Evolutionary conservation across 768 basidiomycete genomes (phyloP), one percentile per base, ranked within the genome.

Genomic region (Vishniacozyma victoriae): DNA sequence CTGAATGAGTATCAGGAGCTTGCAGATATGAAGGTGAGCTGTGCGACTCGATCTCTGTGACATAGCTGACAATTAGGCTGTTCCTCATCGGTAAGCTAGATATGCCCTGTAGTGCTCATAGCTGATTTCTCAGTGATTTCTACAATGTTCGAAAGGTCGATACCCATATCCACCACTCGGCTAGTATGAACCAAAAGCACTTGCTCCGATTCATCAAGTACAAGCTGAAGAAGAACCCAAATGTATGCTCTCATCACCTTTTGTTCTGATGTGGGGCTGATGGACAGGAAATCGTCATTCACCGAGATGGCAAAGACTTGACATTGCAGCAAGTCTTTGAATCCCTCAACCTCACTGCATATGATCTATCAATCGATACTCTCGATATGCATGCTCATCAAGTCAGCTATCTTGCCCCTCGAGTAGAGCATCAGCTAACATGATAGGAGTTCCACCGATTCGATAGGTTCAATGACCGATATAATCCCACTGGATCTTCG

Each of bases 101-200:
- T 35, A n/a, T 13, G 0, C 20, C 12, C 24, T 24, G 13, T 25
- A 11, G n/a, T 13, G 13, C 12, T 35, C 9, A 5, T n/a, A 41
- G 42, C 54, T 54, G 38, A 44, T 22, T 4, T 7, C 13, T n/a
- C 66, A 92, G 93, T 51, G 95, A 99, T 74, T 96, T 99, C 61
- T 99, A 99, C 74, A 99, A 99, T 69, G 78, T 90, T 42, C 83
- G 95, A 20, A 99, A 99, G 70, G 95, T 99, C 51, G 95, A 99
- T 67, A 99, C 95, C 6, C 95, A 99, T 72, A 88, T 99, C 23
- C 95, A 99, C 64, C 89, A 97, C 69, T 93, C 93, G 3, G 95
- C 92, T 52, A 87, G 88, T 73, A 96, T 97, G 92, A 99, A 99
- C 70, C 95, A 99, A 72, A 99, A 99, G 72, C 95, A 99, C 74